Evolutionary conservation across 768 basidiomycete species (phyloP), one percentile per base, ranked within the genome.

Genomic region (Hydnomerulius pinastri): DNA sequence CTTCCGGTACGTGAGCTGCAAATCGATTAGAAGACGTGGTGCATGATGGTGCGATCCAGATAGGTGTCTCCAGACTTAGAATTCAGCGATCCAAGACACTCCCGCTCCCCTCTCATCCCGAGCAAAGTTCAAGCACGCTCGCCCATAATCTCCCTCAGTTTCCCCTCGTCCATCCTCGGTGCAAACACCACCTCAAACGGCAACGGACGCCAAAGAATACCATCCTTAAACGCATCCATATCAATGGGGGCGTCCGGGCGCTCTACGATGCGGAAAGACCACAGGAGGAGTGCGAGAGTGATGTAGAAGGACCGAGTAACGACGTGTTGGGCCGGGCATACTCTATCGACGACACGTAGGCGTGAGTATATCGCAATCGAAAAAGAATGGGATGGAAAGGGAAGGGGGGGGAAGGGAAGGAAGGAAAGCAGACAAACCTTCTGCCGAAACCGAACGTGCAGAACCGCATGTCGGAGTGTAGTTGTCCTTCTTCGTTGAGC

Each of bases 291-390:
- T 0, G 83, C 81, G 0, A 82, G 77, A 58, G 80, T 86, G 37
- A 87, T 70, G 58, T 81, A 84, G 0, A 86, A 68, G 1, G 85
- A 85, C 1, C 63, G 56, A 18, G 71, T 44, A 4, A 59, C 62
- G 25, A 64, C 76, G 61, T 83, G 73, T 54, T 78, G 78, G 0
- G 84, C 83, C 0, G 82, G 82, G 48, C 85, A 87, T 0, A 82
- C 74, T 28, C 83, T 79, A 30, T 24, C 43, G n/a, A n/a, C n/a
- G n/a, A n/a, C 7, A 30, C 21, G 6, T 15, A 18, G 24, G 25
- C 9, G 25, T 32, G 23, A 15, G 25, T 10, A n/a, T 5, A 13
- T 6, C n/a, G n/a, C n/a, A 25, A 23, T 21, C 13, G 37, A 38
- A 17, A 40, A 27, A 15, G 18, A 13, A 30, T 21, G 23, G 17